Evolutionary conservation across 108 stramenopile genomes (phyloP).

Genomic region (Asterionellopsis glacialis): DNA sequence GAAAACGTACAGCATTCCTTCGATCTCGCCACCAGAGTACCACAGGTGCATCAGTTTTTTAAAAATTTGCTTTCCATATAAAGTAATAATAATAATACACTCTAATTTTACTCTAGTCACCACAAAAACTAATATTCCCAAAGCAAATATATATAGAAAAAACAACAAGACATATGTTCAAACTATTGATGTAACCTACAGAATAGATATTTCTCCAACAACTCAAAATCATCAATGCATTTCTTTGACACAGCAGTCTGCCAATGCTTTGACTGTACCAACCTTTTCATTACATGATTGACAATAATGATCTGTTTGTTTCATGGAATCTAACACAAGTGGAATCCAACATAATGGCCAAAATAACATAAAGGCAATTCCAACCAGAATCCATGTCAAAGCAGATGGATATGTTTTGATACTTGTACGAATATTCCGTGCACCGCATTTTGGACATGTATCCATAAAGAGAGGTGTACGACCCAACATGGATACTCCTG

Average conservation of each 20-base stretch:
- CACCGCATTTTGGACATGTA: conserved; percentile 9
- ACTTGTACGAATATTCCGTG: conserved; percentile 7
- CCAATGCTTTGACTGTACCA: conserved; percentile 20
- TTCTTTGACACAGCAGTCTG: neutral
- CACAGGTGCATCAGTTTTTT: too few species aligned
- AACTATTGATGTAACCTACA: too few species aligned
- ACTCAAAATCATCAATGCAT: too few species aligned
- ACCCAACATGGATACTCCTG: too few species aligned
- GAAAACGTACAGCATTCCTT: too few species aligned
- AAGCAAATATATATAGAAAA: too few species aligned
- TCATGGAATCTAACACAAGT: conserved; percentile 19
- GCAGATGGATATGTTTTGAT: conserved; percentile 17
- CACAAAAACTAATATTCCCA: too few species aligned
- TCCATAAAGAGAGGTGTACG: conserved; percentile 10
- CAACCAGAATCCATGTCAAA: conserved; percentile 13
- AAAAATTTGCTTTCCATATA: too few species aligned
- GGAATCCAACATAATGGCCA: conserved; percentile 22
- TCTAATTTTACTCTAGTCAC: too few species aligned
- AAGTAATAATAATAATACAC: too few species aligned
- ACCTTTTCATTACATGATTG: conserved; percentile 18
- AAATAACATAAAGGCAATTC: conserved; percentile 10
- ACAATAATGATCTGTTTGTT: conserved; percentile 27
- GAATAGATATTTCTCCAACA: too few species aligned
- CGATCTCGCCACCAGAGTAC: too few species aligned
- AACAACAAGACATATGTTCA: neutral